phyloP scores from a whole-genome alignment of 176 grass and related monocot genomes.

The Triticum urartu region DNA sequence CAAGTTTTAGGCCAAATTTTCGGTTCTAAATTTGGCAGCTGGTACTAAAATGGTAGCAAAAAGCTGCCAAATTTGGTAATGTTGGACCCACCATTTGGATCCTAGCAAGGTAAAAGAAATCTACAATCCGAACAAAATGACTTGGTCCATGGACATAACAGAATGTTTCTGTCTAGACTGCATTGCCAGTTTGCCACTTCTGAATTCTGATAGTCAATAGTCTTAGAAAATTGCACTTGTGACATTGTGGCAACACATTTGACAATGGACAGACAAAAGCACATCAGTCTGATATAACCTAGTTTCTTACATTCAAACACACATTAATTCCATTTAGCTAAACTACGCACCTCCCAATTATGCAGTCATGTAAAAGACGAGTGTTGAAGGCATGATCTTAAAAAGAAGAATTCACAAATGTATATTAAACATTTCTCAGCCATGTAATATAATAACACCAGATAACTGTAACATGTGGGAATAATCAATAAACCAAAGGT shows the following conservation, averaged over 20 bases:
- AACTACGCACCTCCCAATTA: not conserved
- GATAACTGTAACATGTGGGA: too few relatives aligned
- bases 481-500: too few relatives aligned
- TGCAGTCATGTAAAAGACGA: too few relatives aligned
- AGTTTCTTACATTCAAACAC: slow-evolving; percentile 1
- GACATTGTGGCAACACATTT: not conserved
- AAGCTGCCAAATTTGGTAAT: not conserved
- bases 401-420: too few relatives aligned
- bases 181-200: not conserved
- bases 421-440: too few relatives aligned
- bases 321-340: not conserved
- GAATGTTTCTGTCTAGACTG: not conserved
- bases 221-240: not conserved
- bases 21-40: not conserved
- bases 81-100: not conserved
- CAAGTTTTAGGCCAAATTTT: too few relatives aligned
- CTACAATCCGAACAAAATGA: not conserved
- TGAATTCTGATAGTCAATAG: not conserved
- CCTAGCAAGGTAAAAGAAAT: slow-evolving; percentile 14
- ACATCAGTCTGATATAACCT: not conserved
- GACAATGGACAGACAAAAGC: not conserved
- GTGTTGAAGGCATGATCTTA: too few relatives aligned
- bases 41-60: too few relatives aligned
- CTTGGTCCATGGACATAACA: not conserved
- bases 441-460: too few relatives aligned